Base-by-base conservation (phyloP, 1,284 basidiomycete genomes). In the Inonotus obliquus region DNA sequence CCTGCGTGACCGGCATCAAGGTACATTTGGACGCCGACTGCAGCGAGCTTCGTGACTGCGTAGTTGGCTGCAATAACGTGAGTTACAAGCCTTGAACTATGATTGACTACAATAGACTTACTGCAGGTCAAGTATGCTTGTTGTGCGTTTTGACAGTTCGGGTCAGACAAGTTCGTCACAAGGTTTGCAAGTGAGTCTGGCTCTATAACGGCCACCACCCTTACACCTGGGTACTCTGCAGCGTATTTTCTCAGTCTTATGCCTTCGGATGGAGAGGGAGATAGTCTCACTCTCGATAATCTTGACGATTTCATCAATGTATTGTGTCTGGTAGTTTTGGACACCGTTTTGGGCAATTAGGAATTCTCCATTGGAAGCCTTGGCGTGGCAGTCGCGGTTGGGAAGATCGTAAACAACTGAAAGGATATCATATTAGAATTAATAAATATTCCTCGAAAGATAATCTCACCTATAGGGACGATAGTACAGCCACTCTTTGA, bases 301-400 rank as follows among this genome's bases (percentile, higher is more conserved):
- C 59, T 81, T 80, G 54, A 82, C 82, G 59, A 87, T 74, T 62
- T 79, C 78, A 71, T 86, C 84, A 65, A 86, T 85, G 74, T 86
- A 86, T 21, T 14, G 41, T 66, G 74, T 72, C 69, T 77, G 70
- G 75, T 86, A 85, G 67, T 83, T 81, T 60, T 76, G 76, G 60
- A 79, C 75, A 60, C 84, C 83, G 67, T 77, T 76, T 70, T 85
- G 73, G 56, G 80, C 79, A 67, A 85, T 82, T 57, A 72, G 74
- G 74, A 84, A 84, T 72, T 85, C 84, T 74, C 84, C 84, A 67
- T 86, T 86, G 49, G 84, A 86, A 25, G 84, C 83, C 65, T 76
- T 72, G 61, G 84, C 85, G 61, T 83, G 81, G 67, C 85, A 87
- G 66, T 86, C 84, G 73, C 84, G 82, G 65, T 84, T 82, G 47